These are phyloP conservation scores for Vigna unguiculata DNA, from an alignment of 306 rosid species.

Conservation along the genomic window DNA sequence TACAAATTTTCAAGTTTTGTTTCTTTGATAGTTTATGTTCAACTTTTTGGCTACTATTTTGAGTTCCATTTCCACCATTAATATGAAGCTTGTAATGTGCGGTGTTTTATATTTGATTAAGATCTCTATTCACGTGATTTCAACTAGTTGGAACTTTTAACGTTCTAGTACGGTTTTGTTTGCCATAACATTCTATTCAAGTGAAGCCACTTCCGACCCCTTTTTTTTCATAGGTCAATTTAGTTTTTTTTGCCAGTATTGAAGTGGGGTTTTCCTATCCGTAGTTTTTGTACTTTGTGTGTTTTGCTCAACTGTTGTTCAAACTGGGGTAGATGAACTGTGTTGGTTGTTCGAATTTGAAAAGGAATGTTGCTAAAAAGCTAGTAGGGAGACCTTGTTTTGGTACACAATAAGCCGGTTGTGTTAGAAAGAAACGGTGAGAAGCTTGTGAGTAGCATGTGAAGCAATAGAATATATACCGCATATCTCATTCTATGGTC, in stretches of 20 bases:
- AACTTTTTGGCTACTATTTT: slow-evolving; percentile 21
- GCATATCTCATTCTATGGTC: too few species aligned
- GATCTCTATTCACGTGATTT: neutral
- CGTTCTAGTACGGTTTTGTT: neutral
- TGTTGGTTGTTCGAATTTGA: too few species aligned
- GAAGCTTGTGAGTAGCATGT: neutral
- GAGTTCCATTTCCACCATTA: slow-evolving; percentile 3
- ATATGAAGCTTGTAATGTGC: slow-evolving; percentile 28
- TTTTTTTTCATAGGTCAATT: neutral
- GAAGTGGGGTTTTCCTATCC: too few species aligned
- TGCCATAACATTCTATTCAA: too few species aligned
- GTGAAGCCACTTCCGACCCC: neutral
- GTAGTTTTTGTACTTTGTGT: too few species aligned
- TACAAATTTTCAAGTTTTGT: slow-evolving; percentile 41
- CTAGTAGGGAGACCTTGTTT: too few species aligned
- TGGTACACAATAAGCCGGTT: neutral
- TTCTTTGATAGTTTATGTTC: slow-evolving; percentile 14
- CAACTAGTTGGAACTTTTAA: neutral
- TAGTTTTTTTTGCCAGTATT: too few species aligned
- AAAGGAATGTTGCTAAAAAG: too few species aligned
- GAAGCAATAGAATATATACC: too few species aligned
- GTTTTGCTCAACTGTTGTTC: too few species aligned
- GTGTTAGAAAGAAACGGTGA: neutral
- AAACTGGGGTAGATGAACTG: too few species aligned
- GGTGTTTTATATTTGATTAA: slow-evolving; percentile 6